Conservation (phyloP, 2,329 filamentous ascomycete genomes). For the Tolypocladium pustulatum region DNA sequence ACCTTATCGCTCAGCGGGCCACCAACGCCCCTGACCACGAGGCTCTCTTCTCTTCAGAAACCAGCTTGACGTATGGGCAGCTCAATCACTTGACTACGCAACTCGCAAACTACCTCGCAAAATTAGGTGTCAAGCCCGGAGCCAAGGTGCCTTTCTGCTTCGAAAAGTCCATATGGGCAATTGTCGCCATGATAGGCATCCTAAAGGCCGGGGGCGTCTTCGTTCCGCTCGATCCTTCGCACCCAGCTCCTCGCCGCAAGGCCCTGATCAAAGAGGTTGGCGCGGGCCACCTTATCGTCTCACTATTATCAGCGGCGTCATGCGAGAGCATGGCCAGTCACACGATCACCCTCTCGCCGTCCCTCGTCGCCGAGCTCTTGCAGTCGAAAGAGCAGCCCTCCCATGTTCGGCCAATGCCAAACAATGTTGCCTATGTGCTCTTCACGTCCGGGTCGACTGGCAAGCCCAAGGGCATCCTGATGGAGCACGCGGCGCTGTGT, state of each 20-base stretch:
- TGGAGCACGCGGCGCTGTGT: conserved; percentile 39
- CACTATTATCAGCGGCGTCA: not conserved
- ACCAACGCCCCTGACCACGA: not conserved
- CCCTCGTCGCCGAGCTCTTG: not conserved
- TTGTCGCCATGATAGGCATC: conserved; percentile 11
- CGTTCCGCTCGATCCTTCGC: conserved; percentile 14
- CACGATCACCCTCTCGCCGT: not conserved
- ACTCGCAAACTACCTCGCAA: not conserved
- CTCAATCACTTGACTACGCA: not conserved
- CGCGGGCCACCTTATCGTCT: not conserved
- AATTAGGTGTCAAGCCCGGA: not conserved
- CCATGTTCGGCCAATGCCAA: not conserved
- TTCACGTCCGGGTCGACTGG: conserved; percentile 19
- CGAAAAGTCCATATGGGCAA: conserved; percentile 2
- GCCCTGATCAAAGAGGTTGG: not conserved
- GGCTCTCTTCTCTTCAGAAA: not conserved
- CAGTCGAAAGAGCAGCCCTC: not conserved
- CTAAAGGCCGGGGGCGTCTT: conserved; percentile 15
- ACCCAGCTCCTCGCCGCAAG: conserved; percentile 2
- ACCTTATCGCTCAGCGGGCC: not conserved
- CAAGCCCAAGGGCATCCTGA: conserved; percentile 15
- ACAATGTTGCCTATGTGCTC: conserved; percentile 11
- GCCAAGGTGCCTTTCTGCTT: not conserved
- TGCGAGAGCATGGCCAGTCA: not conserved
- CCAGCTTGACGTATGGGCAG: not conserved